Percentiles rank a stretch among this genome's conserved stretches.
Evolutionary conservation across 78 protist genomes (phyloP).

Genomic region (Dictyostelium intermedium): DNA sequence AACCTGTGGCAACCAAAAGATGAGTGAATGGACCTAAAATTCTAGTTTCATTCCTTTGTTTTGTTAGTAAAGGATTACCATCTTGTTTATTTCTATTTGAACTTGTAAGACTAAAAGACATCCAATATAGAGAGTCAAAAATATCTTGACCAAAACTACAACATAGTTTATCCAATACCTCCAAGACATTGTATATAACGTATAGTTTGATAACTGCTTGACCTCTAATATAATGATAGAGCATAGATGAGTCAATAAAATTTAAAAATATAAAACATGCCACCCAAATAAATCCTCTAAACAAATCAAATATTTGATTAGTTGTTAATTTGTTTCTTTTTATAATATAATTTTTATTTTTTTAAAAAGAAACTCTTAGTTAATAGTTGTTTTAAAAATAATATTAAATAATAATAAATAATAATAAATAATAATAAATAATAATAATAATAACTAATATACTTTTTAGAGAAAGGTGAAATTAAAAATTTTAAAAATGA

Average conservation of each 20-base stretch:
- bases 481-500: constrained; percentile 18
- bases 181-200: constrained; percentile 90
- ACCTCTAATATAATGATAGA: constrained; percentile 91
- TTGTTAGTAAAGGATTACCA: background rate
- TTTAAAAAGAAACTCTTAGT: too few relatives aligned
- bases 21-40: constrained; percentile 63
- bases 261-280: constrained; percentile 49
- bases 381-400: too few relatives aligned
- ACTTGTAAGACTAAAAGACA: constrained; percentile 30
- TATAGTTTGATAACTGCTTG: constrained; percentile 94
- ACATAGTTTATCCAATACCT: constrained; percentile 88
- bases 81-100: background rate
- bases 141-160: constrained; percentile 92
- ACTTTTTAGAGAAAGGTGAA: constrained; percentile 53
- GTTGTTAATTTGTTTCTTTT: constrained; percentile 30
- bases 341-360: too few relatives aligned
- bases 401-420: too few relatives aligned
- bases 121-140: constrained; percentile 84
- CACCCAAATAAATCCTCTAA: constrained; percentile 63
- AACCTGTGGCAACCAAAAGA: constrained; percentile 42
- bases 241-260: constrained; percentile 71
- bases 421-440: too few relatives aligned
- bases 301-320: constrained; percentile 75
- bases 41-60: background rate
- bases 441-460: background rate